Base-by-base conservation (phyloP, 2,329 filamentous ascomycete species). In the Mycogone perniciosa region DNA sequence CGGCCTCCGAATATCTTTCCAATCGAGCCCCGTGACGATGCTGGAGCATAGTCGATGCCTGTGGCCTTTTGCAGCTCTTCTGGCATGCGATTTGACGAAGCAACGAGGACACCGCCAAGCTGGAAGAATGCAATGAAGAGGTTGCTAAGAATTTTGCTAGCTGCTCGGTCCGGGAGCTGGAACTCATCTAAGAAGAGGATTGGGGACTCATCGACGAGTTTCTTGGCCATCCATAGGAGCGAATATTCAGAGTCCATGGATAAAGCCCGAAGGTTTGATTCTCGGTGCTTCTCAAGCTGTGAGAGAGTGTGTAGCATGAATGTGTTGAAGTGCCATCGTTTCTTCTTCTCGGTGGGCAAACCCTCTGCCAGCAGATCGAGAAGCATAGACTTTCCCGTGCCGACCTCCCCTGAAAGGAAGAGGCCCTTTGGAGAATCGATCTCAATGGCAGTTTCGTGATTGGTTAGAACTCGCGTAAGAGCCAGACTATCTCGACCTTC, bases 311-410 rank as follows among this genome's bases (percentile, higher is more conserved):
- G 84, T 7, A 92, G 73, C 86, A 93, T 93, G 60, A 93, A 93
- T 0, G 86, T 89, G 64, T 89, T 89, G 68, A 90, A 93, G 63
- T 92, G 88, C 82, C 85, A 90, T 53, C 87, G 74, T 58, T 78
- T 75, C 71, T 92, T 92, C 60, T 82, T 84, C 41, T 76, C 72
- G 11, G 82, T 89, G 1, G 88, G 88, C 4, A 93, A 69, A 46
- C 85, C 86, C 46, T 89, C 84, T 10, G 86, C 86, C n/a, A 93
- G 80, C 0, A 93, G 71, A 60, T 92, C 88, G 10, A 91, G 76
- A n/a, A 93, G 76, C 86, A 93, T 90, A 5, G 82, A 87, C 65
- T 93, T 93, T 10, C 88, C 88, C 0, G 86, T 89, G 8, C 88
- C 88, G 2, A 93, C 88, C 62, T 90, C 87, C 6, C 88, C 88